Base-by-base conservation (phyloP, 2,329 filamentous ascomycete species). In the Zarea fungicola region DNA sequence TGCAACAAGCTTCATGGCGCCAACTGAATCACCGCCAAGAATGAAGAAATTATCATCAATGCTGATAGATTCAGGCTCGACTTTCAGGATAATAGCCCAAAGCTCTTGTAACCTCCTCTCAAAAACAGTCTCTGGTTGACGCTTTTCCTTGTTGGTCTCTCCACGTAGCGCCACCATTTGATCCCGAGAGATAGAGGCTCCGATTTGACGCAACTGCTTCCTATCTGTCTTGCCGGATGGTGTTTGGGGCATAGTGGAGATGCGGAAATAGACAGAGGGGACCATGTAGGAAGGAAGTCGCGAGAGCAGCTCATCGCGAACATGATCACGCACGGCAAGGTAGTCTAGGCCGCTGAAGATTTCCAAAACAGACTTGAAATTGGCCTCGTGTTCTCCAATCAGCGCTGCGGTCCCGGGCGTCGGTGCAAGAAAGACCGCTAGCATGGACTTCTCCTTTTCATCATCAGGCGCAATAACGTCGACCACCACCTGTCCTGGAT, bases 41-140 rank as follows among this genome's bases (percentile, higher is more conserved):
- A 47, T 43, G 10, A 63, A 55, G 41, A 63, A 63, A 36, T 54
- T 55, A 42, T 59, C 54, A n/a, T 53, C 51, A 5, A 60, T 48
- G 8, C 65, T 61, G 16, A 73, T 67, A 1, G 28, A 36, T 2
- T 51, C 21, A 13, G 39, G 46, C 2, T 31, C 9, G 6, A 54
- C 5, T 14, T 41, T 37, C n/a, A 58, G 37, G 13, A 57, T 42
- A 14, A 18, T 21, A 3, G 45, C 40, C 55, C 55, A 57, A 1
- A 56, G 39, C 11, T 32, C 29, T 21, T 4, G 28, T 14, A 10
- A 18, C 16, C 19, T 14, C 8, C 32, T 14, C 45, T 23, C 28
- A n/a, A 4, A 5, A 18, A n/a, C 0, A 4, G n/a, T 31, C 31
- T 35, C 25, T 5, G n/a, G 2, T 16, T 5, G 6, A 11, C 8